Evolutionary conservation across 2,329 filamentous ascomycete species (phyloP).

Genomic region (Colletotrichum sp.): DNA sequence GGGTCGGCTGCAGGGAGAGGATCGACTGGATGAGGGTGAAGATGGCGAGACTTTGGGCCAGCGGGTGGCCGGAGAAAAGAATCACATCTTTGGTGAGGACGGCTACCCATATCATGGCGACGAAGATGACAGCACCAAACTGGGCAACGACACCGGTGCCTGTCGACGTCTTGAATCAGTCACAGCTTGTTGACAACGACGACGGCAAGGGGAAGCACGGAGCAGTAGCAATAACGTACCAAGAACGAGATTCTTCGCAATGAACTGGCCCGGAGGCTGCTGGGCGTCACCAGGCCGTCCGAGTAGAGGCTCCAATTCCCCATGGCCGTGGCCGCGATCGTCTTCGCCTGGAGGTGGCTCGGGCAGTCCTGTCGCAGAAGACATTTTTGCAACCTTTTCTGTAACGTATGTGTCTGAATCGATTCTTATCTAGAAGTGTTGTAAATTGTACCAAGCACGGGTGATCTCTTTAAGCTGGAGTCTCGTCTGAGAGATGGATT

Average conservation of each 20-base stretch:
- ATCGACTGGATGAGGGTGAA: slow-evolving; percentile 80
- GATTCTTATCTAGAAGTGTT: not conserved
- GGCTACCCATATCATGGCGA: slow-evolving; percentile 76
- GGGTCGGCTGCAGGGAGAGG: slow-evolving; percentile 86
- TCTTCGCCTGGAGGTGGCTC: slow-evolving; percentile 41
- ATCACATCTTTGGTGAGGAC: slow-evolving; percentile 74
- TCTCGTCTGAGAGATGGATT: not conserved
- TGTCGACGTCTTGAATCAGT: slow-evolving; percentile 37
- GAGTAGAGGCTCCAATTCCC: slow-evolving; percentile 49
- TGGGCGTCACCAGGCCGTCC: slow-evolving; percentile 71
- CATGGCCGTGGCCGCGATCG: slow-evolving; percentile 26
- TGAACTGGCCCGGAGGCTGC: slow-evolving; percentile 66
- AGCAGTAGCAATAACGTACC: slow-evolving; percentile 64
- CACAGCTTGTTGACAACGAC: slow-evolving; percentile 18
- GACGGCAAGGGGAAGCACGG: not conserved
- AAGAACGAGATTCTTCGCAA: slow-evolving; percentile 74
- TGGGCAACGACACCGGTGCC: slow-evolving; percentile 85
- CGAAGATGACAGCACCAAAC: slow-evolving; percentile 75
- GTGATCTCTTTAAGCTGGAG: not conserved
- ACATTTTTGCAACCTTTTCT: slow-evolving; percentile 51
- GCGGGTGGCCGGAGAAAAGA: slow-evolving; percentile 88
- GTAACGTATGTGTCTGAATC: not conserved
- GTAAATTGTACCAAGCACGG: not conserved
- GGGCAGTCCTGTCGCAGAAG: slow-evolving; percentile 71
- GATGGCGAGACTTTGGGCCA: slow-evolving; percentile 70